A percentile compares a stretch with the other conserved stretches of the same genome.
Evolutionary conservation across 148 eudicot genomes (phyloP).

Genomic region (Chenopodium quinoa): DNA sequence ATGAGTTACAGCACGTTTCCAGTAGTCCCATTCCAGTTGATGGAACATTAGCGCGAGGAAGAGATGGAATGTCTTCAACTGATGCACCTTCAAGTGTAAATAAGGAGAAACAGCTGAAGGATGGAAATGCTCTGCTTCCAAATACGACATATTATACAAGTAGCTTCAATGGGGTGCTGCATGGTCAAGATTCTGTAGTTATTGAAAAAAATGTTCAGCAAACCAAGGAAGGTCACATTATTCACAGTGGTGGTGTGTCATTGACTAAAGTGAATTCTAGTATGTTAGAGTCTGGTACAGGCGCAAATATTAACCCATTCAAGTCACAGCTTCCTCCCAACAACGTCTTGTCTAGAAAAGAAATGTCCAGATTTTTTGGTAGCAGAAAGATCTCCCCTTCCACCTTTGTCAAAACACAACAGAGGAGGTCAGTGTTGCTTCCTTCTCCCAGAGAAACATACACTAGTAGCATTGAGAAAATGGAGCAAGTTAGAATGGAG

Average conservation of each 20-base stretch:
- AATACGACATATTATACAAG: conserved; percentile 9
- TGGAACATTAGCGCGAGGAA: conserved; percentile 23
- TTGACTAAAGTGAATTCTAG: conserved; percentile 18
- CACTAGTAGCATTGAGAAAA: conserved; percentile 26
- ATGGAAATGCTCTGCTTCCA: conserved; percentile 30
- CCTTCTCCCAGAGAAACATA: conserved; percentile 31
- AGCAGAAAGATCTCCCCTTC: conserved; percentile 56
- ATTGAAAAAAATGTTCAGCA: conserved; percentile 28
- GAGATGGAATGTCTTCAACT: conserved; percentile 20
- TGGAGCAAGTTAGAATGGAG: conserved; percentile 30
- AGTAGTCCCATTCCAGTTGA: conserved; percentile 25
- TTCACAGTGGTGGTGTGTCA: neutral
- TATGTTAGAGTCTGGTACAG: conserved; percentile 3
- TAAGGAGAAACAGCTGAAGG: conserved; percentile 24
- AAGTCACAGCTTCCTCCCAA: conserved; percentile 74
- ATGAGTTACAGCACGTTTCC: conserved; percentile 34
- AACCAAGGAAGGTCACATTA: conserved; percentile 33
- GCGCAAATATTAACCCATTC: conserved; percentile 53
- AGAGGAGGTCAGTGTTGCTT: conserved; percentile 38
- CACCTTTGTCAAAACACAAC: conserved; percentile 35
- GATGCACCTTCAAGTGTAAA: conserved; percentile 19
- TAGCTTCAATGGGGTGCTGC: conserved; percentile 21
- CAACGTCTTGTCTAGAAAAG: conserved; percentile 67
- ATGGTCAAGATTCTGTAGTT: conserved; percentile 23
- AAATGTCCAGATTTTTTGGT: conserved; percentile 63